Evolutionary conservation across 2,329 filamentous ascomycete genomes (phyloP), one percentile per base, ranked within the genome.

Genomic region (Epichloe scottii): DNA sequence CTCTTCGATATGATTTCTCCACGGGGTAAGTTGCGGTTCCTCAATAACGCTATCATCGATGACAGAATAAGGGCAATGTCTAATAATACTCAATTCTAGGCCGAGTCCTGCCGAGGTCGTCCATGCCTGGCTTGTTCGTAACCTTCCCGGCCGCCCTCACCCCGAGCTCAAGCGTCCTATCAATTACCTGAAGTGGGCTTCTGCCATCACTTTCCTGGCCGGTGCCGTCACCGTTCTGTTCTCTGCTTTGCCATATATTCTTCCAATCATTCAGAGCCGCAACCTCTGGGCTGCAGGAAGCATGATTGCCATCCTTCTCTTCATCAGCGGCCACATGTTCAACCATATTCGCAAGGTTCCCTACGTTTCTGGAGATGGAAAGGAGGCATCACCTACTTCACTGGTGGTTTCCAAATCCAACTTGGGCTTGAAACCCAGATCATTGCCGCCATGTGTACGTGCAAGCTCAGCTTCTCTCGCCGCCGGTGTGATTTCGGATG

Each of bases 281-380:
- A 97, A 95, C 62, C 71, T 97, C 17, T 98, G 93, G 93, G 90
- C 91, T 23, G 88, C 87, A 21, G 69, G 94, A 61, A 95, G 87
- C 68, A 73, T 98, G 58, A 89, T 97, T 61, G 76, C 83, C 14
- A 90, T 98, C 56, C 78, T 98, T 41, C 75, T 96, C 52, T 98
- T 97, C 71, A 96, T 86, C 45, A 93, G 87, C 60, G 94, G 93
- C 39, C 90, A 97, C 70, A 98, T 98, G 94, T 98, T 94, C 78
- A 98, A 97, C 69, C 90, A 96, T 64, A 98, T 98, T 63, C 82
- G 94, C 60, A 91, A 93, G 67, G 88, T 94, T 3, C 93, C 93
- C 3, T 98, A 98, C 61, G 89, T 97, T 34, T 77, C 82, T 41
- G 87, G 85, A 41, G 83, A 97, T 64, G 88, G 89, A 38, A 79